Evolutionary conservation across 768 basidiomycete genomes (phyloP).

Genomic region (Serendipita sp.): DNA sequence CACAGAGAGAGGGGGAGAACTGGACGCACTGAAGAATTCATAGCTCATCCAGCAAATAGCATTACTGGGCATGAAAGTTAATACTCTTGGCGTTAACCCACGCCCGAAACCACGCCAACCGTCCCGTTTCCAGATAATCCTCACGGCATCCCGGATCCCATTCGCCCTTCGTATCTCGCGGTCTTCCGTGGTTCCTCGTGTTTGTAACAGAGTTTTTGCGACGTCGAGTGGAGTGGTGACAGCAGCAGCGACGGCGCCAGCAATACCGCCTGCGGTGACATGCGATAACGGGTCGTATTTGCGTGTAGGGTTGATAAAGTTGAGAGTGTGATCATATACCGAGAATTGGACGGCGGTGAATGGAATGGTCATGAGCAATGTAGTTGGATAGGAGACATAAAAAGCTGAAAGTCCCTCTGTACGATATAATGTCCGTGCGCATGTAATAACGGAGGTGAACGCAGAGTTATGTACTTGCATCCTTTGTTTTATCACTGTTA

Average conservation of each 20-base stretch:
- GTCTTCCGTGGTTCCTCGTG: constrained; percentile 78
- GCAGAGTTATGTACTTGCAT: constrained; percentile 96
- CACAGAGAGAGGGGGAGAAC: neutral
- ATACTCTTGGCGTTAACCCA: constrained; percentile 76
- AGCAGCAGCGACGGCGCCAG: constrained; percentile 87
- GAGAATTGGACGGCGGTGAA: constrained; percentile 98
- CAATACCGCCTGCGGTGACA: constrained; percentile 77
- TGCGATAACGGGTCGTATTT: constrained; percentile 89
- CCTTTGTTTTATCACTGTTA: constrained; percentile 89
- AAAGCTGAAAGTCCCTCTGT: constrained; percentile 81
- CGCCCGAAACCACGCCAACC: constrained; percentile 73
- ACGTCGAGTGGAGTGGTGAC: constrained; percentile 96
- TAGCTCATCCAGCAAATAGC: constrained; percentile 96
- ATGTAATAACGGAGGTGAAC: constrained; percentile 74
- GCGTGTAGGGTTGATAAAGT: constrained; percentile 64
- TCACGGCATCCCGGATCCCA: constrained; percentile 77
- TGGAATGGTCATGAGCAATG: constrained; percentile 87
- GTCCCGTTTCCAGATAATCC: constrained; percentile 74
- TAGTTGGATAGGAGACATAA: constrained; percentile 98
- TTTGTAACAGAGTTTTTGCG: constrained; percentile 92
- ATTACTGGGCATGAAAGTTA: constrained; percentile 93
- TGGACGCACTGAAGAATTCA: constrained; percentile 87
- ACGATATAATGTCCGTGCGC: constrained; percentile 68
- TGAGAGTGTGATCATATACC: constrained; percentile 87
- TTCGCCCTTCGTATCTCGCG: constrained; percentile 63